These are phyloP conservation scores for Extremus antarcticus DNA, from an alignment of 495 filamentous ascomycete genomes.

Conservation along the genomic window DNA sequence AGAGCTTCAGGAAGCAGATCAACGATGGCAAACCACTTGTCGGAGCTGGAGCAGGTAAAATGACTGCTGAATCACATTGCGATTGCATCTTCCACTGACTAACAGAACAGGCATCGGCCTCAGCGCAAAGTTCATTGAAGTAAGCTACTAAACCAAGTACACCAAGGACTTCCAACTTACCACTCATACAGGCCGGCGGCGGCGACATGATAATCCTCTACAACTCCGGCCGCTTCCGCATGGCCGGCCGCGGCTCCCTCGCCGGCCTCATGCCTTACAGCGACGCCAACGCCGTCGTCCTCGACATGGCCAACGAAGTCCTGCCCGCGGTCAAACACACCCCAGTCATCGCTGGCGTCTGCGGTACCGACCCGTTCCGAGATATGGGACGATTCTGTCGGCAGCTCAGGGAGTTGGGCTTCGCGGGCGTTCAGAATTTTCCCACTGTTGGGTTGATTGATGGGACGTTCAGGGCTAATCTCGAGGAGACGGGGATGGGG, in stretches of 20 bases:
- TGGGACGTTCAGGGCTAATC: slow-evolving; percentile 50
- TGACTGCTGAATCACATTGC: not conserved
- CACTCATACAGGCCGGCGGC: slow-evolving; percentile 37
- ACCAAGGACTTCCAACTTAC: not conserved
- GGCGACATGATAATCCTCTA: slow-evolving; percentile 61
- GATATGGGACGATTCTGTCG: slow-evolving; percentile 45
- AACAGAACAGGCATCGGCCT: slow-evolving; percentile 47
- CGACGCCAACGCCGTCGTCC: slow-evolving; percentile 57
- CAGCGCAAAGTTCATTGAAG: slow-evolving; percentile 57
- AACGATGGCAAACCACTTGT: slow-evolving; percentile 46
- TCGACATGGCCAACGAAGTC: slow-evolving; percentile 50
- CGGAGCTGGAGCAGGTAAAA: slow-evolving; percentile 53
- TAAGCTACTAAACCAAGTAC: not conserved
- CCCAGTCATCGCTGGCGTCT: slow-evolving; percentile 56
- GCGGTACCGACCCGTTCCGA: slow-evolving; percentile 56
- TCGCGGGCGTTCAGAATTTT: slow-evolving; percentile 62
- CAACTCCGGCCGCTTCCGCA: slow-evolving; percentile 62
- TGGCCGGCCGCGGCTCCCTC: slow-evolving; percentile 61
- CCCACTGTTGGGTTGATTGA: slow-evolving; percentile 63
- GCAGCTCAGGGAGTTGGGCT: slow-evolving; percentile 48
- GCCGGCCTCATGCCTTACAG: slow-evolving; percentile 63
- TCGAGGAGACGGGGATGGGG: slow-evolving; percentile 64
- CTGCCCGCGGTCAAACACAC: slow-evolving; percentile 49
- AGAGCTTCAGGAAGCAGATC: slow-evolving; percentile 42
- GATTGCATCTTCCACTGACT: not conserved